A percentile compares a stretch with the other conserved stretches of the same genome.
Conservation (phyloP, 768 basidiomycete species). For the Boletus edulis region DNA sequence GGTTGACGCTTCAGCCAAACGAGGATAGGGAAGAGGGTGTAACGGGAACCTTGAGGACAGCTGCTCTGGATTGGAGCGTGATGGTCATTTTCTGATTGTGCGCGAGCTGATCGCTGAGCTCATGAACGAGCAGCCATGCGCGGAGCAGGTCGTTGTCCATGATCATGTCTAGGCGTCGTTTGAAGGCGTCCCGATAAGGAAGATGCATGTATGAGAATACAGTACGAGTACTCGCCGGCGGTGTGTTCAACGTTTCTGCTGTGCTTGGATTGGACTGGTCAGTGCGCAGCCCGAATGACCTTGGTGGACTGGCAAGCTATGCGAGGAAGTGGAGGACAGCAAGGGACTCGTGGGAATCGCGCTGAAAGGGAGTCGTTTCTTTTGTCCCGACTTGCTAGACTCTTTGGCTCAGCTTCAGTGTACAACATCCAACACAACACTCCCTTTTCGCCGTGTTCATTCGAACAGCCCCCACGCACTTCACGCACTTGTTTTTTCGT, state of each 20-base stretch:
- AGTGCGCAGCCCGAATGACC: too few relatives aligned
- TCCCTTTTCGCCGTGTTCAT: conserved; percentile 15
- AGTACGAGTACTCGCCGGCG: conserved; percentile 3
- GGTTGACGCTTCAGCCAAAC: conserved; percentile 7
- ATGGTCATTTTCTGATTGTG: conserved; percentile 76
- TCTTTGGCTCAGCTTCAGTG: conserved; percentile 7
- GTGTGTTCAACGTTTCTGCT: neutral
- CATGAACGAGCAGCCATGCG: conserved; percentile 77
- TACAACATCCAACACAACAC: conserved; percentile 30
- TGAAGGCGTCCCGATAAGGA: conserved; percentile 6
- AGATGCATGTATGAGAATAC: neutral
- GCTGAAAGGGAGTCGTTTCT: neutral
- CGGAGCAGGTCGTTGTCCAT: conserved; percentile 73
- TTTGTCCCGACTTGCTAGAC: conserved; percentile 10
- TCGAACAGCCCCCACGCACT: conserved; percentile 5
- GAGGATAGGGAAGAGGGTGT: neutral
- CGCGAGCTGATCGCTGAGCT: conserved; percentile 79
- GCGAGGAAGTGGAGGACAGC: neutral
- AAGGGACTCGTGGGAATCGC: conserved; percentile 20
- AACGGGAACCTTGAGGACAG: conserved; percentile 69
- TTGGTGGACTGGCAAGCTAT: too few relatives aligned
- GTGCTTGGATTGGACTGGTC: neutral
- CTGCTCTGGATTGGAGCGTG: conserved; percentile 66
- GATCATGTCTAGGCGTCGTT: conserved; percentile 23
- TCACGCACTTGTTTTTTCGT: conserved; percentile 4